phyloP scores from a whole-genome alignment of 2,329 filamentous ascomycete genomes.

The Colletotrichum zoysiae region DNA sequence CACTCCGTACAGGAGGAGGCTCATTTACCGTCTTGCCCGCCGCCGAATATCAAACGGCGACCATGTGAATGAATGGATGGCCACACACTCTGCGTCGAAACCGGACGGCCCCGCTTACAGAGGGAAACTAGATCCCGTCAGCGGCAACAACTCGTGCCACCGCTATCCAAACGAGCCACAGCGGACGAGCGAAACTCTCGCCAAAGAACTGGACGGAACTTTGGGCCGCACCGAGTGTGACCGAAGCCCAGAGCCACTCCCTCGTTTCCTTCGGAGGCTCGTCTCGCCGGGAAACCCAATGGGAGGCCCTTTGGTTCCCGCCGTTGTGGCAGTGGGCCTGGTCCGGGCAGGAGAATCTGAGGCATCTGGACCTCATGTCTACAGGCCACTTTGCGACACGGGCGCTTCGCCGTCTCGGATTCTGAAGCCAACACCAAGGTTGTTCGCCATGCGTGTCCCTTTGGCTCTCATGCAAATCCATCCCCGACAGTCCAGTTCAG shows the following conservation, averaged over 20 bases:
- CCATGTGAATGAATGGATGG: neutral
- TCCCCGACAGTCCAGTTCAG: slow-evolving; percentile 6
- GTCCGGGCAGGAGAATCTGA: slow-evolving; percentile 26
- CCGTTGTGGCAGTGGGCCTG: slow-evolving; percentile 16
- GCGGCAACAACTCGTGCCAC: slow-evolving; percentile 7
- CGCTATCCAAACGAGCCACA: slow-evolving; percentile 9
- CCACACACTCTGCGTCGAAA: slow-evolving; percentile 18
- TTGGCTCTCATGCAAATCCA: slow-evolving; percentile 20
- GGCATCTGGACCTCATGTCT: slow-evolving; percentile 7
- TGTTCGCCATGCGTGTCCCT: slow-evolving; percentile 23
- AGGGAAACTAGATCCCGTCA: slow-evolving; percentile 1
- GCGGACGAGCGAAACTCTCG: slow-evolving; percentile 61
- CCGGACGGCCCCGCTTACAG: slow-evolving; percentile 14
- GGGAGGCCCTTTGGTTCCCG: slow-evolving; percentile 8
- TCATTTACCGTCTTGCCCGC: neutral
- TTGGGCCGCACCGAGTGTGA: slow-evolving; percentile 62
- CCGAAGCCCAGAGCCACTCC: slow-evolving; percentile 22
- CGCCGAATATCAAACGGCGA: neutral
- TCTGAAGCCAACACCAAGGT: slow-evolving; percentile 35
- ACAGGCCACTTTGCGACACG: slow-evolving; percentile 25
- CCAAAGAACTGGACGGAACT: slow-evolving; percentile 80
- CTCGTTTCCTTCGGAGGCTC: neutral
- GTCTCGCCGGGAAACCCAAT: neutral
- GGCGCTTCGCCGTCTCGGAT: slow-evolving; percentile 38
- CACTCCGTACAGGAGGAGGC: slow-evolving; percentile 10